Evolutionary conservation across 495 filamentous ascomycete species (phyloP), one percentile per base, ranked within the genome.

Genomic region (Symbiotaphrina buchneri): DNA sequence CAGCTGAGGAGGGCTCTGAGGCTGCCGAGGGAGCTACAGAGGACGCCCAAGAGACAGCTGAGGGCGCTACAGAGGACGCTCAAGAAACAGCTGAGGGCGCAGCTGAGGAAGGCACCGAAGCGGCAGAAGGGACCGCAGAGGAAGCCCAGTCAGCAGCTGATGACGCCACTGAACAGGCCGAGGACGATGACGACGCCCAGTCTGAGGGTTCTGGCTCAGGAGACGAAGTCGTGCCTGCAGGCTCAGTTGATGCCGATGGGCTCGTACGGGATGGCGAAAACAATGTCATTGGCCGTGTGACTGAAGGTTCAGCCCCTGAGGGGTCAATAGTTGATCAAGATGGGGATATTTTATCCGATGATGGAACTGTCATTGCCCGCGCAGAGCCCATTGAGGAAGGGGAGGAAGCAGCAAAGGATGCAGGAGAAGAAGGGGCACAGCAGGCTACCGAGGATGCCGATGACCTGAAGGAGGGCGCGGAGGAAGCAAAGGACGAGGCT

Each of bases 401-500:
- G 10, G 55, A 56, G 13, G 34, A 52, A 17, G 48, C 47, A 11
- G 55, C 55, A 0, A 49, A 54, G 36, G 47, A 36, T 29, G 31
- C 58, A 28, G 55, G 50, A 21, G 28, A 55, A 31, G 31, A 49
- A 64, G 42, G 47, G 55, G 24, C 48, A 58, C 18, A 43, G 50
- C 4, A 52, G 54, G 11, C 54, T 55, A 13, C 42, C 63, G 1
- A 56, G 10, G 55, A 61, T 25, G 37, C 58, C 33, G 57, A 60
- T 34, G 58, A 58, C 15, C 51, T 53, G 18, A 56, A 54, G 15
- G 52, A 56, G 28, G 39, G 14, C 10, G 11, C 28, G 13, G 31
- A 37, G 18, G 32, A 37, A 7, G 36, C 34, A 11, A 33, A 33
- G 6, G 34, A 40, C 6, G 49, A 47, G 10, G 43, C 44, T 21